Percentiles rank a stretch among this genome's conserved stretches.
Evolutionary conservation across 371 early-diverging fungal species (phyloP).

Genomic region (Apophysomyces ossiformis): DNA sequence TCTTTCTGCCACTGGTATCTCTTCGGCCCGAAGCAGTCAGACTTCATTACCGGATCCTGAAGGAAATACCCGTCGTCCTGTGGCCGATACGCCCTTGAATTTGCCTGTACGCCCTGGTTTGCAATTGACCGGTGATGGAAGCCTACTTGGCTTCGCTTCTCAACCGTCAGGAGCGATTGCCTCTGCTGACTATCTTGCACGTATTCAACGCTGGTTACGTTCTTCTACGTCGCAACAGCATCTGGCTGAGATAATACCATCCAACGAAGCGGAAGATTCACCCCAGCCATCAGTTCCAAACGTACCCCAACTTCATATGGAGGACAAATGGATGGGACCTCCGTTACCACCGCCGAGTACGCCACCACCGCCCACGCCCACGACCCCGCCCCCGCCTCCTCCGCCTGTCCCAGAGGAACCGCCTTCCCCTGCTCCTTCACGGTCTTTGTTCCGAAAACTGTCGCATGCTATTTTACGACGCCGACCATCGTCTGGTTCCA

Average conservation of each 20-base stretch:
- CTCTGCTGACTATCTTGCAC: conserved; percentile 41
- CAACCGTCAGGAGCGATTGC: conserved; percentile 37
- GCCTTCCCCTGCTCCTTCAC: conserved; percentile 7
- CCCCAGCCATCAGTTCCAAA: conserved; percentile 1
- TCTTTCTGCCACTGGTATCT: conserved; percentile 27
- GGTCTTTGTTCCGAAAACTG: conserved; percentile 24
- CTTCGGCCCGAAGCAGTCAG: conserved; percentile 45
- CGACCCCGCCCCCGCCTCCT: not conserved
- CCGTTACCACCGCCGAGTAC: conserved; percentile 13
- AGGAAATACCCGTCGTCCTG: conserved; percentile 11
- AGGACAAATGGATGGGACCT: not conserved
- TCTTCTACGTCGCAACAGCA: conserved; percentile 49
- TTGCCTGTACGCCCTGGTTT: conserved; percentile 23
- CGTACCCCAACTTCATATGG: not conserved
- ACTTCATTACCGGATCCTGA: conserved; percentile 31
- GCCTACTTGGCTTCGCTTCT: conserved; percentile 31
- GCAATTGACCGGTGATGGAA: conserved; percentile 23
- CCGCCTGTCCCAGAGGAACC: not conserved
- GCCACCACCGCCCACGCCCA: conserved; percentile 1
- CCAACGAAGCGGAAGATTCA: conserved; percentile 1
- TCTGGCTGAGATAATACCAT: conserved; percentile 19
- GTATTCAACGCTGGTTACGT: conserved; percentile 53
- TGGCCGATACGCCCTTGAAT: conserved; percentile 14
- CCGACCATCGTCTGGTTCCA: not conserved
- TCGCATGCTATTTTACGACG: conserved; percentile 25